Conservation (phyloP, 768 basidiomycete species). For the Suillus spraguei region DNA sequence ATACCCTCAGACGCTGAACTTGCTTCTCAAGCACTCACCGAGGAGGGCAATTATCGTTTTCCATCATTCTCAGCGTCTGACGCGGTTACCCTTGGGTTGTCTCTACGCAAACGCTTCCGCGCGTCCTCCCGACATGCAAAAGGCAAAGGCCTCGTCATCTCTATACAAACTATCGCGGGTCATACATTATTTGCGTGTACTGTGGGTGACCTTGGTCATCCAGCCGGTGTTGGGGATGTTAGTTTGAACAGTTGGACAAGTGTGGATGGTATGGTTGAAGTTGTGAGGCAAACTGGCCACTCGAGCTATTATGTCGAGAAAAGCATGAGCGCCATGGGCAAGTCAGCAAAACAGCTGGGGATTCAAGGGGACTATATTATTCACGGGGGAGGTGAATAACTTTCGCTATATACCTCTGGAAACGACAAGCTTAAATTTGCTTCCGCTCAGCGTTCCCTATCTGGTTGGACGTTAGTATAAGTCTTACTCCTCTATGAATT, state of each 20-base stretch:
- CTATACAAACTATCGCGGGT: constrained; percentile 77
- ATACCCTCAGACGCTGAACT: constrained; percentile 72
- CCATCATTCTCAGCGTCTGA: constrained; percentile 74
- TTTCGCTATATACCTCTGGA: neutral
- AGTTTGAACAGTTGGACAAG: constrained; percentile 81
- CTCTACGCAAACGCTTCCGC: constrained; percentile 83
- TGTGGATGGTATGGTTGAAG: constrained; percentile 78
- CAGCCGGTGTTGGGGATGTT: constrained; percentile 70
- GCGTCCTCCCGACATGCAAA: constrained; percentile 68
- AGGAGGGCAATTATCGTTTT: constrained; percentile 74
- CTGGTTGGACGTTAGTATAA: constrained; percentile 68
- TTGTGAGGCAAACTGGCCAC: constrained; percentile 80
- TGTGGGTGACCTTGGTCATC: constrained; percentile 75
- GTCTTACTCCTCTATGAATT: neutral
- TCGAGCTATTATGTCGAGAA: constrained; percentile 88
- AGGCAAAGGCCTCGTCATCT: constrained; percentile 81
- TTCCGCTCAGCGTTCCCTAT: constrained; percentile 70
- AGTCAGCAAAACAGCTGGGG: constrained; percentile 72
- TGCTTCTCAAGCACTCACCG: constrained; percentile 67
- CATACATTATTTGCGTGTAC: constrained; percentile 83
- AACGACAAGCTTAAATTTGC: constrained; percentile 10
- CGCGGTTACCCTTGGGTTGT: constrained; percentile 79
- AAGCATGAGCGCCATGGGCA: constrained; percentile 83
- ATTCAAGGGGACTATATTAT: constrained; percentile 65
- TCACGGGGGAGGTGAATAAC: constrained; percentile 73